Base-by-base conservation (phyloP, 768 basidiomycete species). In the Panaeolus papilionaceus region DNA sequence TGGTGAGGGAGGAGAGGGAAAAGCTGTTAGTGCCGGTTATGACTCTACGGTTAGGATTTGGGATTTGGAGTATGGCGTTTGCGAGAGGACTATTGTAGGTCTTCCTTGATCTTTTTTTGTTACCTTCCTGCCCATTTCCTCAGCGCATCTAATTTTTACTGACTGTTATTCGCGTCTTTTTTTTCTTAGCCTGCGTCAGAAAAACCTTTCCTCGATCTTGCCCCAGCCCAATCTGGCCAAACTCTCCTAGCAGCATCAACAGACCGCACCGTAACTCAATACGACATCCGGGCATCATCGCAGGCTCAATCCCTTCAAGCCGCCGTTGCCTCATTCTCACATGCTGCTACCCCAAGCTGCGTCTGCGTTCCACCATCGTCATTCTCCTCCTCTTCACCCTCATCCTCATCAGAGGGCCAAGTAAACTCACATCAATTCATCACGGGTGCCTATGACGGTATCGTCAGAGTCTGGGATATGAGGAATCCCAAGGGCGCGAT, bases 11-110 rank as follows among this genome's bases (percentile, higher is more conserved):
- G 78, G 66, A 61, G 65, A 61, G 68, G 67, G 62, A 40, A 74
- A 63, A 73, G 95, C 90, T 37, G 88, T 89, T 69, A 94, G 92
- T 71, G 91, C 90, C 73, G 93, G 94, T 0, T 94, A 94, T 74
- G 96, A 98, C 78, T 97, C 96, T 37, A 94, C 94, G 0, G 88
- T 98, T 5, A 84, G 95, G 26, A 81, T 84, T 2, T 99, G 97
- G 97, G 95, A 98, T 73, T 82, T 91, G 3, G 92, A 94, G 71
- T 85, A 82, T 44, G 94, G 92, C 2, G 78, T 94, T 5, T 95
- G 92, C 67, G 81, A 84, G 0, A 76, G 85, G 51, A 93, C 92
- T 0, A 88, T 93, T 54, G 92, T 94, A 70, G 68, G 90, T 81
- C 7, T 58, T 33, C 2, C 45, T 58, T 58, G 10, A 11, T 14